A percentile compares a stretch with the other conserved stretches of the same genome.
phyloP scores from a whole-genome alignment of 2,329 filamentous ascomycete species.

The Dactylellina haptotyla region DNA sequence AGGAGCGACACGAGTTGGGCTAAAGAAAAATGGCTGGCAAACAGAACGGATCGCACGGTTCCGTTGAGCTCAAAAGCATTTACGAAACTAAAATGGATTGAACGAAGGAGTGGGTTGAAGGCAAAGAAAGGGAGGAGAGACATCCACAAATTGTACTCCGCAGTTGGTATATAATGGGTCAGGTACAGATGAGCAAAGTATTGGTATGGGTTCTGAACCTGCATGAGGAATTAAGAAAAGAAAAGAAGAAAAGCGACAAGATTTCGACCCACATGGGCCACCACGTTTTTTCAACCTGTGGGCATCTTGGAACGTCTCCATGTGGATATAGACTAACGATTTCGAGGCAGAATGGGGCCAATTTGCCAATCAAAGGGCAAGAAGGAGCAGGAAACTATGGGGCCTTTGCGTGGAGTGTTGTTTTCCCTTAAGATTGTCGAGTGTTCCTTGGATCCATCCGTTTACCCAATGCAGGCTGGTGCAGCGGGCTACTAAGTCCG shows the following conservation, averaged over 20 bases:
- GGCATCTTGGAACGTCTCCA: slow-evolving; percentile 48
- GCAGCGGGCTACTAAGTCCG: slow-evolving; percentile 42
- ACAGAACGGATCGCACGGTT: slow-evolving; percentile 41
- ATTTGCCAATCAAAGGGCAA: slow-evolving; percentile 45
- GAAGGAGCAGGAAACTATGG: slow-evolving; percentile 30
- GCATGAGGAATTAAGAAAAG: no score
- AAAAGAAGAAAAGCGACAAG: slow-evolving; percentile 7
- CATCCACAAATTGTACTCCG: slow-evolving; percentile 48
- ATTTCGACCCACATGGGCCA: slow-evolving; percentile 51
- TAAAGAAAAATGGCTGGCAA: slow-evolving; percentile 34
- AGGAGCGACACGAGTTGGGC: slow-evolving; percentile 52
- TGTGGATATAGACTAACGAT: slow-evolving; percentile 35
- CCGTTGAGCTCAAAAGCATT: slow-evolving; percentile 46
- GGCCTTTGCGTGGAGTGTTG: not conserved
- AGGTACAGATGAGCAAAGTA: slow-evolving; percentile 39
- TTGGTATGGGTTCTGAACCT: slow-evolving; percentile 47
- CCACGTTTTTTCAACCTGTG: slow-evolving; percentile 51
- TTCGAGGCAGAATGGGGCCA: slow-evolving; percentile 35
- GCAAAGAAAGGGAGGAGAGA: slow-evolving; percentile 20
- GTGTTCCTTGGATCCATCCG: slow-evolving; percentile 46
- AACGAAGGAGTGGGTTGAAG: slow-evolving; percentile 44
- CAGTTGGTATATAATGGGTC: slow-evolving; percentile 48
- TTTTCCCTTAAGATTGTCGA: slow-evolving; percentile 39
- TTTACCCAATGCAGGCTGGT: slow-evolving; percentile 43
- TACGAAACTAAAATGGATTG: slow-evolving; percentile 38